phyloP scores from a whole-genome alignment of 1,139 yeast species.

The Komagataea norvegica region DNA sequence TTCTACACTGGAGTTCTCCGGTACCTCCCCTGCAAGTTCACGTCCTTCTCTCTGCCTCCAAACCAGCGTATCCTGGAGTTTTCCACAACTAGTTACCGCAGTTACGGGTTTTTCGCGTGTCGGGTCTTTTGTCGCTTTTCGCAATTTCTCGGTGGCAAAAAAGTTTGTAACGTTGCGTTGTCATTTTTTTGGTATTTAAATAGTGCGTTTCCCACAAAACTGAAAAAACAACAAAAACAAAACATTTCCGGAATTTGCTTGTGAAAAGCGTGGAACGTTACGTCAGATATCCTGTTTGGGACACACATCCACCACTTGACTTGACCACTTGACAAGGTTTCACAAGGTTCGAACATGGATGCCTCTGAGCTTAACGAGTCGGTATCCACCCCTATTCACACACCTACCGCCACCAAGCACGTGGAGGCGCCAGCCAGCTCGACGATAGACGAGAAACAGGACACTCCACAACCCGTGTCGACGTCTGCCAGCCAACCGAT shows the following conservation, averaged over 20 bases:
- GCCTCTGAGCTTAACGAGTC: constrained; percentile 12
- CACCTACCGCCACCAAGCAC: constrained; percentile 8
- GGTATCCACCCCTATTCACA: constrained; percentile 14
- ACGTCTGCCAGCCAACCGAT: constrained; percentile 6
- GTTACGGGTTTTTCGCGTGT: not conserved
- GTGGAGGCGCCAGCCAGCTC: not conserved
- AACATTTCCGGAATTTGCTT: constrained; percentile 1
- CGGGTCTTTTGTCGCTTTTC: not conserved
- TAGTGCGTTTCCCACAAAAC: constrained; percentile 8
- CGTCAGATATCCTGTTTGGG: not conserved
- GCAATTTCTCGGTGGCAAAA: constrained; percentile 5
- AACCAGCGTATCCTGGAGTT: too few species aligned
- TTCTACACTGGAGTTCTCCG: too few species aligned
- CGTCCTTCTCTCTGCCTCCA: too few species aligned
- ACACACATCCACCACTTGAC: not conserved
- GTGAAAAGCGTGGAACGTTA: not conserved
- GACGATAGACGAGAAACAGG: not conserved
- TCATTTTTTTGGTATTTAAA: constrained; percentile 8
- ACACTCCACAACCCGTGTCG: not conserved
- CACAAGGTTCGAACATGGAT: too few species aligned
- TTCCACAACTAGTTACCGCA: not conserved
- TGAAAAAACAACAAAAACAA: constrained; percentile 6
- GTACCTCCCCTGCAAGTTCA: too few species aligned
- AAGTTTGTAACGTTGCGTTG: not conserved
- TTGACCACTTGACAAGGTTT: too few species aligned